A percentile compares a stretch with the other conserved stretches of the same genome.
Conservation (phyloP, 345 rosid species). For the Heritiera fomes region DNA sequence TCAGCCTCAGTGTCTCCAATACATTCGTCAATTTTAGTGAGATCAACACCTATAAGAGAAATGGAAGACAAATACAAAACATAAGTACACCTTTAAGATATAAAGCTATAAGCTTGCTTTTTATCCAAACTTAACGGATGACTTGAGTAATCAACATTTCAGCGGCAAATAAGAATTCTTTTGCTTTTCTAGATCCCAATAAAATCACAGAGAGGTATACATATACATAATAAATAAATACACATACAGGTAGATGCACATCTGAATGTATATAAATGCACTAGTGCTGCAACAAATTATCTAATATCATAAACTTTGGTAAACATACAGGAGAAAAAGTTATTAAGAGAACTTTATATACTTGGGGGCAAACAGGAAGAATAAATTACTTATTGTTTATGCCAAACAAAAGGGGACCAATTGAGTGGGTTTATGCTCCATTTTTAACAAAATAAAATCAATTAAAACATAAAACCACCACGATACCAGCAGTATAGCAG, state of each 20-base stretch:
- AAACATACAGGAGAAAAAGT: not conserved
- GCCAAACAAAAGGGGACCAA: not conserved
- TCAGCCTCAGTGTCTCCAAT: conserved; percentile 78
- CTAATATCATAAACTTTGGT: not conserved
- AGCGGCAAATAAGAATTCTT: not conserved
- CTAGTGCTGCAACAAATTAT: not conserved
- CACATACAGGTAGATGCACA: no score
- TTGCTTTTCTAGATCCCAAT: not conserved
- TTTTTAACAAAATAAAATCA: not conserved
- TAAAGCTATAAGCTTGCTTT: conserved; percentile 9
- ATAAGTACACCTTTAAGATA: conserved; percentile 8
- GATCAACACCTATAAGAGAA: conserved; percentile 50
- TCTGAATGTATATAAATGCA: not conserved
- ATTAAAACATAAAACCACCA: not conserved
- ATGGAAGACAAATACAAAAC: conserved; percentile 10
- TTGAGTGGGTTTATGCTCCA: not conserved
- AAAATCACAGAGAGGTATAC: no score
- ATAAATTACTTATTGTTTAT: not conserved
- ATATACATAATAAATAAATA: no score
- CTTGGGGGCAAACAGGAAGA: not conserved
- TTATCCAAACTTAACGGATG: not conserved
- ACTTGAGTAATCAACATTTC: not conserved
- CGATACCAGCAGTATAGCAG: not conserved
- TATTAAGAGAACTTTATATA: no score
- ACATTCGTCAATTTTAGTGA: conserved; percentile 70